phyloP scores from a whole-genome alignment of 495 filamentous ascomycete species.

The Cercophora samala region DNA sequence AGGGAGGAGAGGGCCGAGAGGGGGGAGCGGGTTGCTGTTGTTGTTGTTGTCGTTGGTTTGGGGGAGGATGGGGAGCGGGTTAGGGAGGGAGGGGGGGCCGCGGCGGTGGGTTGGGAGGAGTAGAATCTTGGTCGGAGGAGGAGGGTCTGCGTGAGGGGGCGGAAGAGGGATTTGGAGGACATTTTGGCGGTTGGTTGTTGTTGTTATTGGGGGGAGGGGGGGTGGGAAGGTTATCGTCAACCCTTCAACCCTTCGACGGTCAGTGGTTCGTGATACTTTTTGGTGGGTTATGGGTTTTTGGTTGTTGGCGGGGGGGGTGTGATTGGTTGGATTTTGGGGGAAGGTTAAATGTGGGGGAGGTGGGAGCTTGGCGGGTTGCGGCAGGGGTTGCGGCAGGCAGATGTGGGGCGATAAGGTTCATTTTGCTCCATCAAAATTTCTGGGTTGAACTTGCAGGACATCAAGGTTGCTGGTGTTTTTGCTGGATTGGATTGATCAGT shows the following conservation, averaged over 20 bases:
- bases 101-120: not conserved
- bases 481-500: not conserved
- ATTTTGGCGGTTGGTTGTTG: not conserved
- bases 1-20: not conserved
- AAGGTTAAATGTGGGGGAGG: not conserved
- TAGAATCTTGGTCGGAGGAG: not conserved
- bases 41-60: not conserved
- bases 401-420: slow-evolving; percentile 20
- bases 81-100: not conserved
- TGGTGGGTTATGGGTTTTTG: slow-evolving; percentile 9
- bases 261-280: slow-evolving; percentile 8
- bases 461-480: slow-evolving; percentile 8
- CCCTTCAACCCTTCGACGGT: not conserved
- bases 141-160: not conserved
- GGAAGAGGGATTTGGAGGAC: not conserved
- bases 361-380: not conserved
- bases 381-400: slow-evolving; percentile 20
- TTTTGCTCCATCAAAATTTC: slow-evolving; percentile 21
- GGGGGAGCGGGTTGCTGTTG: not conserved
- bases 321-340: slow-evolving; percentile 14
- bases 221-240: not conserved
- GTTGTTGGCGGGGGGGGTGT: not conserved
- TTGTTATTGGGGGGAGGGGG: not conserved
- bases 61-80: not conserved
- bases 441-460: slow-evolving; percentile 4